phyloP scores from a whole-genome alignment of 306 rosid genomes.

The Rosa lucieae region DNA sequence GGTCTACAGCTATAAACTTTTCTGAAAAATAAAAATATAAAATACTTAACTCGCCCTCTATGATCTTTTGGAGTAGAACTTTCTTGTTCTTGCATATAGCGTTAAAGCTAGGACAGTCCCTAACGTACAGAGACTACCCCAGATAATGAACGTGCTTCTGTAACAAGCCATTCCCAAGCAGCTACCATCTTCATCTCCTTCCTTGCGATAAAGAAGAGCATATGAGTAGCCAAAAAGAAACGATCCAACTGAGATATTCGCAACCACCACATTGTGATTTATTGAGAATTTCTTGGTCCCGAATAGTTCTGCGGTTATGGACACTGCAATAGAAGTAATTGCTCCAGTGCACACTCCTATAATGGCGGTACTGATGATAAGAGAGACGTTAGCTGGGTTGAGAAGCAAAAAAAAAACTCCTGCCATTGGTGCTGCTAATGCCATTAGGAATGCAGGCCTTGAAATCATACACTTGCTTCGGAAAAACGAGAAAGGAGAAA shows the following conservation, averaged over 20 bases:
- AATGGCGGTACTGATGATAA: constrained; percentile 54
- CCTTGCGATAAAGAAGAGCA: constrained; percentile 45
- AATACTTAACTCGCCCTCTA: neutral
- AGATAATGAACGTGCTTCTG: constrained; percentile 49
- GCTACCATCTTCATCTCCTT: constrained; percentile 42
- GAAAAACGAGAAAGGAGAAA: neutral
- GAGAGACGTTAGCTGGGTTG: constrained; percentile 35
- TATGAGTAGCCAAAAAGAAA: constrained; percentile 58
- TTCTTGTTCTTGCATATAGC: constrained; percentile 54
- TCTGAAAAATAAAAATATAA: neutral
- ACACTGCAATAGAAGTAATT: constrained; percentile 65
- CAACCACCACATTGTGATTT: constrained; percentile 80
- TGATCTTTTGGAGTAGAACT: constrained; percentile 45
- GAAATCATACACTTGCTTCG: constrained; percentile 55
- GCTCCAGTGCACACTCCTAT: constrained; percentile 82
- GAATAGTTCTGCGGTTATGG: constrained; percentile 70
- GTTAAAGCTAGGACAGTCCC: constrained; percentile 56
- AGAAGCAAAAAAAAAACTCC: constrained; percentile 63
- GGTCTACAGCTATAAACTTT: neutral
- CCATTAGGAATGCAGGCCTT: constrained; percentile 49
- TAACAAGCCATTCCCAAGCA: constrained; percentile 80
- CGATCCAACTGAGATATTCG: constrained; percentile 79
- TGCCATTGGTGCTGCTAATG: constrained; percentile 49
- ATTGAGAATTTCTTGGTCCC: constrained; percentile 67
- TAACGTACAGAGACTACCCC: constrained; percentile 62